Base-by-base conservation (phyloP, 371 early-diverging fungal genomes). In the Nematocida displodere region DNA sequence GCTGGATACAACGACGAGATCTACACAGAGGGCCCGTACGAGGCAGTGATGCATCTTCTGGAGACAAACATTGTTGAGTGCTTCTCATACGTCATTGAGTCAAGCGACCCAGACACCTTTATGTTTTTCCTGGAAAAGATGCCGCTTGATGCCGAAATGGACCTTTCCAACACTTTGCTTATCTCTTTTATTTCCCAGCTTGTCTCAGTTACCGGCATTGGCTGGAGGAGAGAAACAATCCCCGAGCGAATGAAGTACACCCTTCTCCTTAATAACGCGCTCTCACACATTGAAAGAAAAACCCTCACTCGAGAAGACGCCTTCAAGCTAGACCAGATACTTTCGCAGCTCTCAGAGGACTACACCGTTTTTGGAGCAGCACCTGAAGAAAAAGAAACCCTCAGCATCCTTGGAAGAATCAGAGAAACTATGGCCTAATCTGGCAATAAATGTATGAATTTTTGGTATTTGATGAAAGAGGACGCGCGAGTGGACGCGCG, bases 1-100 rank as follows among this genome's bases (percentile, higher is more conserved):
- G 13, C 28, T 22, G 7, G 59, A 46, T 55, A 47, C n/a, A 46
- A 59, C 15, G 47, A 64, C 47, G 52, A 61, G 31, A n/a, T 40
- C 11, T 62, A 44, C 29, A 22, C 7, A 47, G 64, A 71, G 2
- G 40, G 48, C 28, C 64, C 71, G 33, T 49, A 29, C 29, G 65
- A 66, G 50, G 59, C 49, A 58, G 28, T 75, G 37, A 71, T 61
- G 22, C 61, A 62, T 31, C 37, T 75, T 37, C 65, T 65, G 15
- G 80, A 63, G 29, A 63, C 67, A 42, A 54, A 64, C 47, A 76
- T 67, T 34, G 26, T 54, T 49, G 75, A 75, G 44, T 55, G 64
- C 29, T 66, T 63, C 31, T 42, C 64, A n/a, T 59, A 54, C 50
- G 64, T 56, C 11, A 31, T 58, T 2, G 33, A 62, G 8, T 46